Evolutionary conservation across 169 alveolate species (phyloP).

Genomic region (Plasmodium sp.): DNA sequence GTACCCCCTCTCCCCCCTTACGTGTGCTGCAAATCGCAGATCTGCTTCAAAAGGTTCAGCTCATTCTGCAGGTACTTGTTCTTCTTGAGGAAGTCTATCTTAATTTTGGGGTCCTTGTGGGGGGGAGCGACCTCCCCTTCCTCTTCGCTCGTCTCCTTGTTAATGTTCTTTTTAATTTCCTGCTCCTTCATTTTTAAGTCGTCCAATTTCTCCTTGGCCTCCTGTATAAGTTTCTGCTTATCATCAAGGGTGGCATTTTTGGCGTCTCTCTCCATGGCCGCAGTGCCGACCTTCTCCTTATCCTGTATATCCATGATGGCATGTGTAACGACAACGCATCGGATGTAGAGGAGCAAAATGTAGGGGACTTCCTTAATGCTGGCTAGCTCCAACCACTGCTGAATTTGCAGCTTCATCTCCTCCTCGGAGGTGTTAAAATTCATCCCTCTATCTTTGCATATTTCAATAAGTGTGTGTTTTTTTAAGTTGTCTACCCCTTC

Average conservation of each 20-base stretch:
- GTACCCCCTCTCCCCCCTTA: not conserved
- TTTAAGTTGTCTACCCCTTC: slow-evolving; percentile 90
- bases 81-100: slow-evolving; percentile 19
- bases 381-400: slow-evolving; percentile 89
- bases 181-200: slow-evolving; percentile 60
- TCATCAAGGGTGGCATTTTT: slow-evolving; percentile 11
- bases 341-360: slow-evolving; percentile 87
- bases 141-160: slow-evolving; percentile 57
- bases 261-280: not conserved
- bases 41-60: slow-evolving; percentile 19
- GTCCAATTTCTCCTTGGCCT: slow-evolving; percentile 64
- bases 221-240: slow-evolving; percentile 60
- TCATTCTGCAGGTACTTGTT: slow-evolving; percentile 68
- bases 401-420: slow-evolving; percentile 82
- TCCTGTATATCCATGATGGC: slow-evolving; percentile 85
- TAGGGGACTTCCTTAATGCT: slow-evolving; percentile 89
- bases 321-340: slow-evolving; percentile 91
- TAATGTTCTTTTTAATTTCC: slow-evolving; percentile 70
- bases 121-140: not conserved
- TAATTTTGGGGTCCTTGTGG: slow-evolving; percentile 20
- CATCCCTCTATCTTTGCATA: slow-evolving; percentile 89
- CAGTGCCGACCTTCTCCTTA: not conserved
- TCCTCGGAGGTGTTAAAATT: slow-evolving; percentile 85
- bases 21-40: slow-evolving; percentile 70
- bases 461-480: slow-evolving; percentile 88